phyloP scores from a whole-genome alignment of 2,329 filamentous ascomycete genomes.

The Neonectria hederae region DNA sequence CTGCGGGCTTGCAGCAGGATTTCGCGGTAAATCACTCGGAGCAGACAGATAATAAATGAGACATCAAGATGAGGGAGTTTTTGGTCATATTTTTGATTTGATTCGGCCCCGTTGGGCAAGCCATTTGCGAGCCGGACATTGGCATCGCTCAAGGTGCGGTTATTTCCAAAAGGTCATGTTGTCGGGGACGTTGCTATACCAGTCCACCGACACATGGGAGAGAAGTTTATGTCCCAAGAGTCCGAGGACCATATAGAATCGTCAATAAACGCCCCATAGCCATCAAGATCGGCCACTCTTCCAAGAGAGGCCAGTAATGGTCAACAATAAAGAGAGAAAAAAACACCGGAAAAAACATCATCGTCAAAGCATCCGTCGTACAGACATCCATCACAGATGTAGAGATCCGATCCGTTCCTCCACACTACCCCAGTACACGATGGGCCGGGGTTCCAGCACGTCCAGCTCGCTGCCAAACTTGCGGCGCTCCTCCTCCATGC shows the following conservation, averaged over 20 bases:
- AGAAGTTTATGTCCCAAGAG: slow-evolving; percentile 1
- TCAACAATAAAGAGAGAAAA: neutral
- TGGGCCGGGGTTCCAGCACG: slow-evolving; percentile 69
- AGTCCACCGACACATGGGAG: slow-evolving; percentile 2
- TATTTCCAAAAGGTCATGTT: neutral
- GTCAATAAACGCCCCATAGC: neutral
- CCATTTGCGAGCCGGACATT: neutral
- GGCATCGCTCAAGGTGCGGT: neutral
- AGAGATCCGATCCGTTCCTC: slow-evolving; percentile 65
- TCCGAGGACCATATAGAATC: neutral
- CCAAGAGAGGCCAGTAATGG: neutral
- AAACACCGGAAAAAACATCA: neutral
- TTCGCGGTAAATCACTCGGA: neutral
- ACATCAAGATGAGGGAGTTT: neutral
- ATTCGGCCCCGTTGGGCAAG: neutral
- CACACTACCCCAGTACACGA: slow-evolving; percentile 71
- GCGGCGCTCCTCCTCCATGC: slow-evolving; percentile 66
- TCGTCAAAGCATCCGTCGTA: neutral
- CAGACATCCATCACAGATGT: slow-evolving; percentile 34
- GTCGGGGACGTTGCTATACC: neutral
- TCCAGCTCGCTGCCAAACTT: slow-evolving; percentile 62
- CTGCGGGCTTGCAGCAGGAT: neutral
- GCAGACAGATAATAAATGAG: neutral
- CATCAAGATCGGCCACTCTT: neutral
- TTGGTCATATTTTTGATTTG: neutral